Base-by-base conservation (phyloP, 1,139 yeast genomes). In the Candida pseudoviswanathii region DNA sequence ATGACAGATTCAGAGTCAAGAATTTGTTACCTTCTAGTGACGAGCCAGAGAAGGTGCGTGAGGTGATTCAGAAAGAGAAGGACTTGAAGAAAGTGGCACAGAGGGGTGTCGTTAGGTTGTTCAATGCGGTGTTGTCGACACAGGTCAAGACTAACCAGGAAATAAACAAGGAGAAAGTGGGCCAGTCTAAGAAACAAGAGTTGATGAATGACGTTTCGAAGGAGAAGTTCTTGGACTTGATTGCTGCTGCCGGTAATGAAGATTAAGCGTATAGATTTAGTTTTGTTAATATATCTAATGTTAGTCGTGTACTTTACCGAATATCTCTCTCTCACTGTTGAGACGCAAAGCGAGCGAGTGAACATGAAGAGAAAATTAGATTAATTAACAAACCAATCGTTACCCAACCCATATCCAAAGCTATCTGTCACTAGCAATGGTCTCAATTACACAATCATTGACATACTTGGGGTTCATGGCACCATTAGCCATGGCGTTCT, bases 81-180 rank as follows among this genome's bases (percentile, higher is more conserved):
- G 75, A 73, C 56, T 71, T 90, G 61, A 86, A 88, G 65, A 92
- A 91, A 64, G 79, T 85, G 32, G 98, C 98, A 0, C 97, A 94
- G 68, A 80, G 86, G 60, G 99, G 99, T 73, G 98, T 91, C 16
- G 96, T 94, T 21, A 84, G 87, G 61, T 76, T 94, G 53, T 91
- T 94, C 68, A 94, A 94, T 65, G 98, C 97, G 1, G 86, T 94
- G 31, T 78, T 91, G 61, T 80, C 89, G 39, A 87, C 97, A 0
- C 99, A 95, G 68, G 77, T 82, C 25, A 79, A 75, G 56, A 82
- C 92, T 11, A 64, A 54, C 40, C 72, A 71, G 48, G 80, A 74
- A 45, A 52, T 73, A 2, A 68, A 70, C 21, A 65, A 68, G 16
- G 80, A 75, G 43, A 67, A 68, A 33, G 61, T 68, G 49, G 68